A percentile compares a stretch with the other conserved stretches of the same genome.
These are phyloP conservation scores for Penicillium coffeae DNA, from an alignment of 495 filamentous ascomycete species.

Conservation along the genomic window DNA sequence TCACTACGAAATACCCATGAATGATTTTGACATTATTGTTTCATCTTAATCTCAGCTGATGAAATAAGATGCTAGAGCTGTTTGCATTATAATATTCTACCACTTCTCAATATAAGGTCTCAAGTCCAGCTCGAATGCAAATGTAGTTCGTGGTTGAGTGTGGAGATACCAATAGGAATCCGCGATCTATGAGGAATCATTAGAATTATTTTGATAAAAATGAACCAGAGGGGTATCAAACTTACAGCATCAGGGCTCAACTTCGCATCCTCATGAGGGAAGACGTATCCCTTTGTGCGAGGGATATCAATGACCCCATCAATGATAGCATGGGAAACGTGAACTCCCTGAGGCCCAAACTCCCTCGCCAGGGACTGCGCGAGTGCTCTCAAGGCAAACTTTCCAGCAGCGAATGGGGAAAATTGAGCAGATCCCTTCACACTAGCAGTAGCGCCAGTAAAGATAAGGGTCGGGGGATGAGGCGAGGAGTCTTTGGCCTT, in stretches of 20 bases:
- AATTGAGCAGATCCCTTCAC: conserved; percentile 69
- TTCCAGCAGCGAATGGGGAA: conserved; percentile 69
- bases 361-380: conserved; percentile 77
- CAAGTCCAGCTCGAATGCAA: conserved; percentile 83
- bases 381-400: conserved; percentile 77
- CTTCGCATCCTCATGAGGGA: conserved; percentile 67
- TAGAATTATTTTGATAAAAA: too few species aligned
- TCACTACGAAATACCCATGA: too few species aligned
- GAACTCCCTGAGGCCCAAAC: conserved; percentile 84
- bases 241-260: conserved; percentile 76
- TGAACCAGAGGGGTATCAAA: too few species aligned
- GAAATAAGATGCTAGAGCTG: too few species aligned
- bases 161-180: conserved; percentile 88
- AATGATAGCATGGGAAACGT: conserved; percentile 81
- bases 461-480: conserved; percentile 75
- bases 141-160: conserved; percentile 74
- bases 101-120: conserved; percentile 79
- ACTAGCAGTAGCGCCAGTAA: conserved; percentile 83
- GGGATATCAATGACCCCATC: conserved; percentile 89
- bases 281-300: conserved; percentile 55
- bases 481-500: conserved; percentile 42
- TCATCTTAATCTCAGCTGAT: too few species aligned
- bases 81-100: too few species aligned
- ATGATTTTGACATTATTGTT: too few species aligned
- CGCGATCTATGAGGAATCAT: conserved; percentile 70